phyloP scores from a whole-genome alignment of 2,329 filamentous ascomycete species.

The Botryotinia calthae region DNA sequence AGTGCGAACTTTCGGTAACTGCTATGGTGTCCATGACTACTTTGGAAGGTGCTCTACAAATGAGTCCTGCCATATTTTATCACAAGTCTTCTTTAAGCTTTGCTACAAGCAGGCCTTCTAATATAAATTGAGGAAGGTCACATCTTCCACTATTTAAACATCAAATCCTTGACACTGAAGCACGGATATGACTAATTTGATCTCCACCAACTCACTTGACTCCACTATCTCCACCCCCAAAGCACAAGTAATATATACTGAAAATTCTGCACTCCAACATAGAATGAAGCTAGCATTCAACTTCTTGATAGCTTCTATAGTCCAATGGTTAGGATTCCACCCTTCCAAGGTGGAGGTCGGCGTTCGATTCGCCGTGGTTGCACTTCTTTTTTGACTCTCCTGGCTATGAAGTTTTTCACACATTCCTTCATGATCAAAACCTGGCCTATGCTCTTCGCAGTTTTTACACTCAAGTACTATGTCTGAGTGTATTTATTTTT shows the following conservation, averaged over 20 bases:
- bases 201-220: background rate
- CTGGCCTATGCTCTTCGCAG: rapidly evolving
- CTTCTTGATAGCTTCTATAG: background rate
- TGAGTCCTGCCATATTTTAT: background rate
- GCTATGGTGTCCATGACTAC: background rate
- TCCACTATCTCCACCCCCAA: background rate
- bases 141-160: background rate
- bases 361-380: conserved; percentile 16
- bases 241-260: background rate
- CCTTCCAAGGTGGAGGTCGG: conserved; percentile 17
- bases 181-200: background rate
- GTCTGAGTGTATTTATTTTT: background rate
- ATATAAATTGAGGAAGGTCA: too few species aligned
- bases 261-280: rapidly evolving
- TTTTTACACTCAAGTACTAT: background rate
- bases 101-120: background rate
- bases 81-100: too few species aligned
- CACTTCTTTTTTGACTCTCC: background rate
- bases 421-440: background rate
- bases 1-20: background rate
- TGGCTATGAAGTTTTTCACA: background rate
- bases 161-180: background rate
- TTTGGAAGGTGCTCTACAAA: background rate
- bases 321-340: conserved; percentile 17
- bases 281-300: background rate